phyloP scores from a whole-genome alignment of 2,329 filamentous ascomycete species.

The Talaromyces sp. region DNA sequence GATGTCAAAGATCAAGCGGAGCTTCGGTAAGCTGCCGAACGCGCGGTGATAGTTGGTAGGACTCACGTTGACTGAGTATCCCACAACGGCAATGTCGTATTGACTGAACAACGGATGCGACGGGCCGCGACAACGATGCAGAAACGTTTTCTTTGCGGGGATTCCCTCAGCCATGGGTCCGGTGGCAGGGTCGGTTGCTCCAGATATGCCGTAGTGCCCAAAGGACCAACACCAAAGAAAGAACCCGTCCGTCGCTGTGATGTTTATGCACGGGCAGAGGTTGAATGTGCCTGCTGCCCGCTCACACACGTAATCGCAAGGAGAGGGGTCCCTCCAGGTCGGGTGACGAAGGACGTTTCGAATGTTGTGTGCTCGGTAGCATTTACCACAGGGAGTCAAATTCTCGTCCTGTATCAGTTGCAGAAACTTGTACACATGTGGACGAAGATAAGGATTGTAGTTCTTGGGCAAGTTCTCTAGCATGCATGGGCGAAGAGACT shows the following conservation, averaged over 20 bases:
- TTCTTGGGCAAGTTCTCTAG: background rate
- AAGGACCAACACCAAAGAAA: background rate
- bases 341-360: background rate
- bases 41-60: too few species aligned
- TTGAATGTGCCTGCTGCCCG: background rate
- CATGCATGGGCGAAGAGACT: background rate
- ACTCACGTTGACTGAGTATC: too few species aligned
- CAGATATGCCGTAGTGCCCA: background rate
- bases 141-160: fast-evolving
- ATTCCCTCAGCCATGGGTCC: background rate
- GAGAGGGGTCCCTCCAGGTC: background rate
- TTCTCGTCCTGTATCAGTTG: background rate
- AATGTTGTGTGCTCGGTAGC: background rate
- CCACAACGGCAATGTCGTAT: too few species aligned
- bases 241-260: background rate
- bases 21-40: too few species aligned
- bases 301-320: background rate
- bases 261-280: background rate
- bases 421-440: background rate
- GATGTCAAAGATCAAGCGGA: too few species aligned
- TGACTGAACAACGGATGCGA: too few species aligned
- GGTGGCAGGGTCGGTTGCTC: background rate
- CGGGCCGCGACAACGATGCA: background rate
- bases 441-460: too few species aligned
- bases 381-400: background rate